These are phyloP conservation scores for Neofusicoccum laricinum DNA, from an alignment of 2,329 filamentous ascomycete species.

Conservation along the genomic window DNA sequence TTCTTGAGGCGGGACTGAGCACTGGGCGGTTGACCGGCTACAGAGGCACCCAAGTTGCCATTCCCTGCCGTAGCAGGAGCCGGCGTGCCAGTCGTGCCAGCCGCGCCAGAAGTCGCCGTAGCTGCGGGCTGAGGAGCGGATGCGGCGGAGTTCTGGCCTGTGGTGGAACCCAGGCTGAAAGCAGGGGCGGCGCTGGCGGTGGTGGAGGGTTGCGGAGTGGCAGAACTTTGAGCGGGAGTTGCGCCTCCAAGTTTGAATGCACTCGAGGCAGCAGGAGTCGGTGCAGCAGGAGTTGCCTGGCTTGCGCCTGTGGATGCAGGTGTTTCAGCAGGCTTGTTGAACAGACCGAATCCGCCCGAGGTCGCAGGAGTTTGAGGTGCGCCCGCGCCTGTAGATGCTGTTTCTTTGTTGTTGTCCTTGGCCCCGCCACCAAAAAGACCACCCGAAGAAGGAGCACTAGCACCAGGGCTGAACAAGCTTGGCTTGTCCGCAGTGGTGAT, in stretches of 20 bases:
- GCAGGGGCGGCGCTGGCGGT: conserved; percentile 14
- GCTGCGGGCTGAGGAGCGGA: conserved; percentile 4
- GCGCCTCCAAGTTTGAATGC: neutral
- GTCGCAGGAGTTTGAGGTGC: conserved; percentile 20
- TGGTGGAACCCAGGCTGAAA: conserved; percentile 11
- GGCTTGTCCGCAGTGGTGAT: neutral
- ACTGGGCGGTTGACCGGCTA: conserved; percentile 75
- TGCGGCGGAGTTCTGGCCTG: neutral
- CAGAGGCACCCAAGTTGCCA: conserved; percentile 64
- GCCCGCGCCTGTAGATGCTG: conserved; percentile 23
- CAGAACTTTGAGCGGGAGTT: conserved; percentile 7
- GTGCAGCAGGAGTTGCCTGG: neutral
- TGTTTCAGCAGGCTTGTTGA: conserved; percentile 8
- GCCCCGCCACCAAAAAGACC: conserved; percentile 19
- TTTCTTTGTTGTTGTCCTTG: conserved; percentile 12
- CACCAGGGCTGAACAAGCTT: conserved; percentile 13
- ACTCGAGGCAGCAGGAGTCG: neutral
- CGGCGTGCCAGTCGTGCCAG: conserved; percentile 22
- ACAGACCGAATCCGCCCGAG: neutral
- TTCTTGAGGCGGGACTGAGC: conserved; percentile 86
- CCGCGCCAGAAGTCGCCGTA: conserved; percentile 19
- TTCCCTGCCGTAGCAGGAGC: conserved; percentile 22
- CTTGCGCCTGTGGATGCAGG: neutral
- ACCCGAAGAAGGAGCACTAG: neutral
- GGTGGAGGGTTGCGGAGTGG: neutral